These are phyloP conservation scores for Xylariaceae sp. DNA, from an alignment of 2,329 filamentous ascomycete species.

Conservation along the genomic window DNA sequence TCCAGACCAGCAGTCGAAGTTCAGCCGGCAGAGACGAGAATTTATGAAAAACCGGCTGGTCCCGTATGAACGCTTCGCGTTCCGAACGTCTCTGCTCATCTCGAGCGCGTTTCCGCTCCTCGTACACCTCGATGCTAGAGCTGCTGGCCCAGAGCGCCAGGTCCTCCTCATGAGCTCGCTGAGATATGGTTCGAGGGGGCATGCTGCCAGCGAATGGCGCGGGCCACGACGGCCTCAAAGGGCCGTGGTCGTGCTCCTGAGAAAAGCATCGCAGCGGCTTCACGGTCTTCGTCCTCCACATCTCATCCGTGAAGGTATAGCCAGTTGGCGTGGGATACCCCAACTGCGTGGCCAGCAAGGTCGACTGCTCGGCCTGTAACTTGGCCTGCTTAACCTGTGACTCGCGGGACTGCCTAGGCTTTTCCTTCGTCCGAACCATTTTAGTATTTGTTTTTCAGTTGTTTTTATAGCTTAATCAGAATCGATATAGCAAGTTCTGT, in stretches of 20 bases:
- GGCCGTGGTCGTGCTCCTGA: background rate
- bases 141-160: background rate
- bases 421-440: too few species aligned
- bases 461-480: too few species aligned
- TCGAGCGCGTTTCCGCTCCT: background rate
- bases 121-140: background rate
- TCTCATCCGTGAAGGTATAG: conserved; percentile 8
- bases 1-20: background rate
- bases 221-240: background rate
- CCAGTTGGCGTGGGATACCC: too few species aligned
- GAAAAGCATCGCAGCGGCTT: background rate
- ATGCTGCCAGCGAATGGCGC: background rate
- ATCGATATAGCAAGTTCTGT: too few species aligned
- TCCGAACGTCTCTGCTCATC: background rate
- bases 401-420: too few species aligned
- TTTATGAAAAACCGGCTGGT: background rate
- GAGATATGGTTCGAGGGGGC: background rate
- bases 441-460: too few species aligned
- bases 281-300: conserved; percentile 1
- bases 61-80: background rate
- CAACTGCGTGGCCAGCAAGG: too few species aligned
- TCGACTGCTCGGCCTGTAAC: too few species aligned
- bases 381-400: too few species aligned
- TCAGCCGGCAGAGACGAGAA: background rate
- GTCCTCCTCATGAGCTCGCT: background rate